Evolutionary conservation across 2,329 filamentous ascomycete genomes (phyloP).

Genomic region (Aspergillus latus): DNA sequence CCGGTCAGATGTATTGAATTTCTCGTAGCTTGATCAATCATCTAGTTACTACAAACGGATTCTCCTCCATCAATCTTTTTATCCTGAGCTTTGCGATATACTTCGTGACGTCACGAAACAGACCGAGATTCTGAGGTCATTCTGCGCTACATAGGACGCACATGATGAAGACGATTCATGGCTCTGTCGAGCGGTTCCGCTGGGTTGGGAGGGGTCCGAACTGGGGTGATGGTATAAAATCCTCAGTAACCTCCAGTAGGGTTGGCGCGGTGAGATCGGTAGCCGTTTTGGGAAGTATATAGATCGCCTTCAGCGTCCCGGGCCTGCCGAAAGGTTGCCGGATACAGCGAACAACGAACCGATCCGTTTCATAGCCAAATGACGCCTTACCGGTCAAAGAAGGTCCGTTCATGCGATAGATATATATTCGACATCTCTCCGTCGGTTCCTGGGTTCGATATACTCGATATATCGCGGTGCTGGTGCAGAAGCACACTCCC

Average conservation of each 20-base stretch:
- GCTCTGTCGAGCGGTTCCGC: not conserved
- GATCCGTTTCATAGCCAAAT: not conserved
- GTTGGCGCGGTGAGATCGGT: not conserved
- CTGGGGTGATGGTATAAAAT: not conserved
- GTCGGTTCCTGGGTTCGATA: constrained; percentile 14
- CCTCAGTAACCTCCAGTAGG: not conserved
- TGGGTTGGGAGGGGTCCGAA: not conserved
- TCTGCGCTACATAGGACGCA: constrained; percentile 21
- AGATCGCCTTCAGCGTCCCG: not conserved
- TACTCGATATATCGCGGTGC: constrained; percentile 16
- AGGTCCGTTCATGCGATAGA: constrained; percentile 6
- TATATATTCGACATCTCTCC: constrained; percentile 20
- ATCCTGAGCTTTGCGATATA: not conserved
- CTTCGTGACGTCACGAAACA: constrained; percentile 34
- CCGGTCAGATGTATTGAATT: not conserved
- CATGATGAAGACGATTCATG: constrained; percentile 1
- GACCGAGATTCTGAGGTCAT: constrained; percentile 30
- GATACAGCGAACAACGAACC: no score
- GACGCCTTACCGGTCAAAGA: no score
- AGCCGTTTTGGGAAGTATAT: constrained; percentile 1
- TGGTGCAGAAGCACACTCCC: constrained; percentile 4
- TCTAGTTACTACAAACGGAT: not conserved
- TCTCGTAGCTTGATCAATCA: not conserved
- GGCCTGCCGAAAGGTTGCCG: no score
- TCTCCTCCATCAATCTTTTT: not conserved